Evolutionary conservation across 345 rosid genomes (phyloP).

Genomic region (Kernera saxatilis): DNA sequence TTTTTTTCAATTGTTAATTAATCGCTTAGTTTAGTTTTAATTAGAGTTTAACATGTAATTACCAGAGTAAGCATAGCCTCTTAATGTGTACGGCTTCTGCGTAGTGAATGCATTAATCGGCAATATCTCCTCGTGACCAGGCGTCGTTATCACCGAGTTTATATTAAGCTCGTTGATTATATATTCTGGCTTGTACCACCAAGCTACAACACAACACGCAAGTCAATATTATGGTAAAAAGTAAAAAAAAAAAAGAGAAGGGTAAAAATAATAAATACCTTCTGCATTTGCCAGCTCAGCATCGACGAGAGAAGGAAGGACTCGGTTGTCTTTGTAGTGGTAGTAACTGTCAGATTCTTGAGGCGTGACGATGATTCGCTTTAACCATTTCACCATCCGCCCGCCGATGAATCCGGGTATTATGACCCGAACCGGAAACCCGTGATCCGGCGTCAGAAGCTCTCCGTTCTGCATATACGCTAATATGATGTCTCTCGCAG

Average conservation of each 20-base stretch:
- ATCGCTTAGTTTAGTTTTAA: background rate
- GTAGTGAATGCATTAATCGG: conserved; percentile 83
- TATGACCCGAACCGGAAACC: conserved; percentile 76
- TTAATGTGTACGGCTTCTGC: conserved; percentile 70
- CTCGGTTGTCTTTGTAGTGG: conserved; percentile 76
- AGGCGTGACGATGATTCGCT: conserved; percentile 67
- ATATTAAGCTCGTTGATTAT: conserved; percentile 82
- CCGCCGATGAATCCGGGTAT: conserved; percentile 95
- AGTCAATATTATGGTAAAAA: background rate
- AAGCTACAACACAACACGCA: conserved; percentile 38
- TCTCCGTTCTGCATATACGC: conserved; percentile 99
- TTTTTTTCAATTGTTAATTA: too few species aligned
- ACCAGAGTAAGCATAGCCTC: conserved; percentile 93
- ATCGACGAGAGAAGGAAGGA: conserved; percentile 84
- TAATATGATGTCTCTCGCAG: conserved; percentile 67
- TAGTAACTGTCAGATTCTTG: conserved; percentile 70
- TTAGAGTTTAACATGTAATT: background rate
- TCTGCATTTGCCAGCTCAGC: conserved; percentile 83
- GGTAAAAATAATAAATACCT: conserved; percentile 39
- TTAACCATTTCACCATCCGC: conserved; percentile 92
- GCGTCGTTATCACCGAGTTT: conserved; percentile 90
- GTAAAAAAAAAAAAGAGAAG: background rate
- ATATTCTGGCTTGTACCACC: conserved; percentile 94
- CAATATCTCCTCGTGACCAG: conserved; percentile 71
- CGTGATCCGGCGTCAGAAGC: conserved; percentile 74